Evolutionary conservation across 495 filamentous ascomycete genomes (phyloP), one percentile per base, ranked within the genome.

Genomic region (Annulohypoxylon bovei): DNA sequence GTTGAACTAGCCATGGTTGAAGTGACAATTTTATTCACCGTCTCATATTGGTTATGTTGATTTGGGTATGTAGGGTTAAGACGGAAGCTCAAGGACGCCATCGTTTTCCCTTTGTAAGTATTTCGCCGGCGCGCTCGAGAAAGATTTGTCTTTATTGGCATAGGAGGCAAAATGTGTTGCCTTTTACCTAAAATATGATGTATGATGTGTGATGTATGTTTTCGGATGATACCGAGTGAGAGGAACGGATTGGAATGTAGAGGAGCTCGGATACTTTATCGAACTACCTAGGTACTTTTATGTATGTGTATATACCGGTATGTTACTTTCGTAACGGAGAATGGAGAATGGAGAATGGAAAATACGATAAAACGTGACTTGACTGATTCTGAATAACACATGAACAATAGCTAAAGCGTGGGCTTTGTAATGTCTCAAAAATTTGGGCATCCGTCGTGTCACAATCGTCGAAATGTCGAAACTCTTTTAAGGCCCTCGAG

Each of bases 111-210:
- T 67, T 70, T 73, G 66, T 66, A 28, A 28, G 33, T n/a, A 22
- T 37, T 56, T 57, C 73, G 68, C 37, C 73, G 75, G 53, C 75
- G 73, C 40, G 70, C 73, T 56, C 75, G 70, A 59, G 75, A 67
- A 32, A 77, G 62, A 30, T 70, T 74, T 44, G 73, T 77, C 62
- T 71, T 77, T 64, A 74, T 71, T 73, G 70, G 75, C 75, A 77
- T 77, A 66, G 27, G 66, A 65, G 56, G 54, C 32, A 16, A 32
- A 44, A 37, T 11, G 9, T 12, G 25, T n/a, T 14, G 3, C 46
- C 25, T 25, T 50, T 20, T 22, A 27, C 2, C 9, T 49, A 3
- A 9, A 20, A 23, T 22, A 47, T 6, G 4, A 14, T 11, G 4
- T 27, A 28, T 12, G 23, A 9, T 22, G 5, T 11, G 16, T 42